Base-by-base conservation (phyloP, 495 filamentous ascomycete genomes). In the Neurospora sp. region DNA sequence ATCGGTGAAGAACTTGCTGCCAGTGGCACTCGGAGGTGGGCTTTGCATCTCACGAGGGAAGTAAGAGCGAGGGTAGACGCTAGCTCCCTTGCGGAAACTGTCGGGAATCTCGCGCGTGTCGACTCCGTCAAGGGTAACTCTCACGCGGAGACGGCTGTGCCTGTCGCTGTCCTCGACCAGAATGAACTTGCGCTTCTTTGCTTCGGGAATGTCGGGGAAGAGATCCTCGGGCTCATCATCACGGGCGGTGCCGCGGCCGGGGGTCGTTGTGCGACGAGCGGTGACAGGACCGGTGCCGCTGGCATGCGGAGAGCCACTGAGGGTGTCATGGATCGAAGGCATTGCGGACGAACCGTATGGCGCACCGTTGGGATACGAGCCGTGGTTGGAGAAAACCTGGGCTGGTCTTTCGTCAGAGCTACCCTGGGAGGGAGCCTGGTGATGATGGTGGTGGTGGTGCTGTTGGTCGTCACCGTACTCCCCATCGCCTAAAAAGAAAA, bases 81-180 rank as follows among this genome's bases (percentile, higher is more conserved):
- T 91, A 75, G 94, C 96, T 70, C 86, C 86, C 79, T 91, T 91
- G 73, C 95, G 93, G 80, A 97, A 97, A 18, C 92, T 94, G 81
- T 98, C 96, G 0, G 94, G 94, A 74, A 98, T 94, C 80, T 98
- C 95, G 74, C 93, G 89, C 82, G 96, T 95, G 73, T 97, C 90
- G 70, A 97, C 93, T 20, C 89, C 88, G 72, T 97, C 93, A 35
- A 98, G 87, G 75, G 90, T 93, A 40, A 97, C 93, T 72, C 93
- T 90, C 44, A 98, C 94, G 7, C 96, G 89, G 9, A 97, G 89
- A 68, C 94, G 90, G 40, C 87, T 87, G 48, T 89, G 89, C 68
- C 93, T 91, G 69, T 92, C 91, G 18, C 86, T 87, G 80, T 98
- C 96, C 73, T 97, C 93, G 31, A 99, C 94, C 4, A 97, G 88